A percentile compares a stretch with the other conserved stretches of the same genome.
Conservation (phyloP, 331 rosid genomes). For the Phaseolus coccineus region DNA sequence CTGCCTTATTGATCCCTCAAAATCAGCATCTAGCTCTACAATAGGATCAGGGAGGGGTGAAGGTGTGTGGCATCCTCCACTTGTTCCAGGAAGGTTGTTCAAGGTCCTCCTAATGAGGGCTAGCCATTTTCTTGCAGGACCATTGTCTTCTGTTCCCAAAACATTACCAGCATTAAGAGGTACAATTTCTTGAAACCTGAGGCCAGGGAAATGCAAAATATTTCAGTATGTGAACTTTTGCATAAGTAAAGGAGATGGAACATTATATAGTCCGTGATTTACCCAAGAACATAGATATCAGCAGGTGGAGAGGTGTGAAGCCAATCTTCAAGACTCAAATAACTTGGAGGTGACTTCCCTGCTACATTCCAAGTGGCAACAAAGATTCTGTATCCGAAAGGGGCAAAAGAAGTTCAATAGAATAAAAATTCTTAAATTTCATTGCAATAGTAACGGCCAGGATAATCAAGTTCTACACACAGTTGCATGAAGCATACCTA, state of each 20-base stretch:
- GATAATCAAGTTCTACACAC: slow-evolving; percentile 12
- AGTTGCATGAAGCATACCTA: slow-evolving; percentile 59
- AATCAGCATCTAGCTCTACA: slow-evolving; percentile 87
- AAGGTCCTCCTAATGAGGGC: slow-evolving; percentile 87
- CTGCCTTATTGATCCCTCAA: slow-evolving; percentile 82
- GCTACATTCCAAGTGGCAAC: slow-evolving; percentile 99
- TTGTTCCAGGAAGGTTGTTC: slow-evolving; percentile 87
- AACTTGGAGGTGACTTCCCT: slow-evolving; percentile 90
- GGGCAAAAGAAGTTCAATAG: slow-evolving; percentile 18
- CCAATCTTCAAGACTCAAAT: slow-evolving; percentile 93
- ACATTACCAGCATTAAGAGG: slow-evolving; percentile 98
- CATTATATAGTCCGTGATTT: slow-evolving; percentile 33
- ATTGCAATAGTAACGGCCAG: slow-evolving; percentile 9
- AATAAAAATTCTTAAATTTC: slow-evolving; percentile 20
- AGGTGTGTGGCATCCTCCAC: slow-evolving; percentile 80
- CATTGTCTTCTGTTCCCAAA: slow-evolving; percentile 94
- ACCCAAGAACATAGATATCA: slow-evolving; percentile 97
- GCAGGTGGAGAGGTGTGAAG: slow-evolving; percentile 95
- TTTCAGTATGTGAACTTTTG: slow-evolving; percentile 4
- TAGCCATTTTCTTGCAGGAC: slow-evolving; percentile 94
- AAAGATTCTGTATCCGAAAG: slow-evolving; percentile 64
- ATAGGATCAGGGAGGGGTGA: slow-evolving; percentile 89
- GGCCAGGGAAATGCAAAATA: slow-evolving; percentile 33
- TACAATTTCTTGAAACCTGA: slow-evolving; percentile 97
- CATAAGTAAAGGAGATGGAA: slow-evolving; percentile 35